Conservation (phyloP, 441 rosid species). For the Adansonia madagascariensis region DNA sequence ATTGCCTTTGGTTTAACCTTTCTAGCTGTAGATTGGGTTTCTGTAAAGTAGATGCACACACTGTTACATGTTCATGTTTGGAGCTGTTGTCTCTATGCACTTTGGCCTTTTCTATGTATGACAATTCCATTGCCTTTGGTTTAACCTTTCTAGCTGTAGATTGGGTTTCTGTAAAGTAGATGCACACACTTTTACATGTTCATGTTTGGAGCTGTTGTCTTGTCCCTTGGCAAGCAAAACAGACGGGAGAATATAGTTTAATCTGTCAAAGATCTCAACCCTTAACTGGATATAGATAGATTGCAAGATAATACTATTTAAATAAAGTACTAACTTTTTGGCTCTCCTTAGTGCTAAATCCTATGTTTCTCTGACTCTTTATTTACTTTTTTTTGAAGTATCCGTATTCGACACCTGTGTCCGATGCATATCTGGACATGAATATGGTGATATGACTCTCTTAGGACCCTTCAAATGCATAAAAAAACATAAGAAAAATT, state of each 20-base stretch:
- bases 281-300: background rate
- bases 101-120: background rate
- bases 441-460: no score
- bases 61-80: background rate
- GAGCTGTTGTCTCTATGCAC: background rate
- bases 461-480: no score
- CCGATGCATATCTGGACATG: no score
- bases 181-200: background rate
- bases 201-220: background rate
- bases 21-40: background rate
- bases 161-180: background rate
- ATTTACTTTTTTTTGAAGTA: no score
- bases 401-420: no score
- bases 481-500: no score
- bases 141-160: background rate
- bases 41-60: background rate
- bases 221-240: background rate
- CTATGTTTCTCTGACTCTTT: no score
- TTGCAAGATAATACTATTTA: background rate
- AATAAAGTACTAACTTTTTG: background rate
- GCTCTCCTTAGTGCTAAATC: constrained; percentile 3
- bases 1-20: background rate
- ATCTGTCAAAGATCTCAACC: background rate
- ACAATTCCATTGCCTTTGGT: background rate
- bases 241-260: background rate